Percentiles rank a stretch among this genome's conserved stretches.
Conservation (phyloP, 2,329 filamentous ascomycete genomes). For the Tolypocladium pustulatum region DNA sequence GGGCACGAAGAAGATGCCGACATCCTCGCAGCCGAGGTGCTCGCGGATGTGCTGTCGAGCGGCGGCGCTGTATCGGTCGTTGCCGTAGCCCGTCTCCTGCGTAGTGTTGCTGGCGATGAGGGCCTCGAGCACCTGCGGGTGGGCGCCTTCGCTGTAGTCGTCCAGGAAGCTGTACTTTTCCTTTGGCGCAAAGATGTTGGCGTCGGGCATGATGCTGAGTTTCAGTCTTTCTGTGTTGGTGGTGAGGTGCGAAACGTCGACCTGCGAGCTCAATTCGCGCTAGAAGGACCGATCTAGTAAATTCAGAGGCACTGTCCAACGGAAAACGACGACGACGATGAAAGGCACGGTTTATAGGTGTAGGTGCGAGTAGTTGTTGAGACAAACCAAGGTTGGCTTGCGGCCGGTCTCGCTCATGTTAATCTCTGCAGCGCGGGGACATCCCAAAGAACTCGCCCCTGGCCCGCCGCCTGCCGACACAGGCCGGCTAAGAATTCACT, state of each 20-base stretch:
- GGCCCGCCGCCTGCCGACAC: constrained; percentile 8
- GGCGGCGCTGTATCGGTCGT: constrained; percentile 30
- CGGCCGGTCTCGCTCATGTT: background rate
- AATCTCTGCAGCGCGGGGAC: background rate
- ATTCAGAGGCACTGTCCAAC: background rate
- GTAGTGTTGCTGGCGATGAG: constrained; percentile 30
- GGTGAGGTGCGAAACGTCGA: background rate
- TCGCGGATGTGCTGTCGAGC: constrained; percentile 29
- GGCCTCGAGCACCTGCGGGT: constrained; percentile 36
- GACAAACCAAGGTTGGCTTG: background rate
- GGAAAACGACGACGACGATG: background rate
- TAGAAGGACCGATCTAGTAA: background rate
- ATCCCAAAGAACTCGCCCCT: background rate
- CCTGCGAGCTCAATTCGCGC: background rate
- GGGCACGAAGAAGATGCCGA: constrained; percentile 39
- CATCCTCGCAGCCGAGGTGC: constrained; percentile 25
- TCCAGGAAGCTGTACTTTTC: constrained; percentile 35
- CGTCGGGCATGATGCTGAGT: constrained; percentile 8
- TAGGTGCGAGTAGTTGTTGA: background rate
- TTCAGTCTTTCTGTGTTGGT: background rate
- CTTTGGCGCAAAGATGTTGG: constrained; percentile 1
- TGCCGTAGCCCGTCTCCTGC: constrained; percentile 36
- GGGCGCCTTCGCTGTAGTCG: constrained; percentile 41
- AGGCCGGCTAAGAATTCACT: constrained; percentile 4
- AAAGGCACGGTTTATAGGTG: background rate